Conservation (phyloP, 495 filamentous ascomycete genomes). For the Talaromyces liani region DNA sequence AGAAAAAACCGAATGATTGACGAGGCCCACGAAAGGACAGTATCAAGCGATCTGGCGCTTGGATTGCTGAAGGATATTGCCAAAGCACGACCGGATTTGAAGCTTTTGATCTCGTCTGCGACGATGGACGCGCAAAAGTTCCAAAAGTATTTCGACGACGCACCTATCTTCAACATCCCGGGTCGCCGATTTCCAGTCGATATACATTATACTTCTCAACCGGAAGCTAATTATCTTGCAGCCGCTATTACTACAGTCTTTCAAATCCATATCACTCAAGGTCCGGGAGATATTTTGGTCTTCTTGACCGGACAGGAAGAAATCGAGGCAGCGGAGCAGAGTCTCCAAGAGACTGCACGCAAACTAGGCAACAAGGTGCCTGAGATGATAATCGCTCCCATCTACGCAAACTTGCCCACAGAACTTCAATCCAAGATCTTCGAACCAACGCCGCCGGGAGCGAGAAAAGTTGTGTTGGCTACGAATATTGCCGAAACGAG, state of each 20-base stretch:
- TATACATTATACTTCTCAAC: slow-evolving; percentile 85
- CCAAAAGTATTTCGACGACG: slow-evolving; percentile 85
- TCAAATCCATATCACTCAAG: slow-evolving; percentile 89
- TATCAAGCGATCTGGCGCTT: slow-evolving; percentile 89
- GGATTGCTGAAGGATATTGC: slow-evolving; percentile 90
- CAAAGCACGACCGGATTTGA: slow-evolving; percentile 76
- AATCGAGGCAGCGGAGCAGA: slow-evolving; percentile 77
- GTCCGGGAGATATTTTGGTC: slow-evolving; percentile 81
- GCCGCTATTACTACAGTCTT: slow-evolving; percentile 91
- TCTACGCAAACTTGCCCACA: slow-evolving; percentile 82
- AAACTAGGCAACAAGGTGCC: slow-evolving; percentile 78
- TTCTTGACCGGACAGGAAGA: slow-evolving; percentile 89
- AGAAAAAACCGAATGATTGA: slow-evolving; percentile 79
- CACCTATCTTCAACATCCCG: slow-evolving; percentile 93
- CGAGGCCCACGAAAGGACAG: no score
- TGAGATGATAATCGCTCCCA: slow-evolving; percentile 79
- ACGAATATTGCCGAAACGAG: slow-evolving; percentile 90
- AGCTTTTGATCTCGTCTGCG: slow-evolving; percentile 87
- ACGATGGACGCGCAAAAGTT: slow-evolving; percentile 96
- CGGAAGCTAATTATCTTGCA: slow-evolving; percentile 90
- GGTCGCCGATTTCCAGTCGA: slow-evolving; percentile 87
- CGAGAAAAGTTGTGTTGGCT: slow-evolving; percentile 78
- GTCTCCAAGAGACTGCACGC: slow-evolving; percentile 69
- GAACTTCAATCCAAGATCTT: slow-evolving; percentile 86
- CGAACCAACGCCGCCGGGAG: slow-evolving; percentile 73